phyloP scores from a whole-genome alignment of 164 flowering plant genomes.

The Magnolia changhungtana region DNA sequence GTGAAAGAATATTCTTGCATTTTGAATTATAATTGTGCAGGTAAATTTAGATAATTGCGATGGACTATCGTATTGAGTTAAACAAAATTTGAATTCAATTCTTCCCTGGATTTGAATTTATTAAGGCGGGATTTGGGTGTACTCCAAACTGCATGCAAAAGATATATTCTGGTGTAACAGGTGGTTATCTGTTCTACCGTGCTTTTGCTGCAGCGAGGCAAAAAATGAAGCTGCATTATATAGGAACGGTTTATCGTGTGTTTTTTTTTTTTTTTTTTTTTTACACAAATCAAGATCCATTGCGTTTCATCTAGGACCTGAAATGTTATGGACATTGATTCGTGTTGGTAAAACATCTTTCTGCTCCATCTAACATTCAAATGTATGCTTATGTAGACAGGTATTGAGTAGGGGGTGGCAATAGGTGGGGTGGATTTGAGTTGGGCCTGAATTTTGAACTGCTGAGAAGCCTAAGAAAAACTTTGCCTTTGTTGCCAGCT shows the following conservation, averaged over 20 bases:
- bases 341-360: too few relatives aligned
- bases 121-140: not conserved
- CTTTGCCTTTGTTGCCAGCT: too few relatives aligned
- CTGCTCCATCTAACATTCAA: not conserved
- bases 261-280: too few relatives aligned
- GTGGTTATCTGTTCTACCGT: not conserved
- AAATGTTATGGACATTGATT: too few relatives aligned
- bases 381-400: not conserved
- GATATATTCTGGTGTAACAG: not conserved
- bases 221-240: not conserved
- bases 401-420: not conserved
- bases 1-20: too few relatives aligned
- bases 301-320: too few relatives aligned
- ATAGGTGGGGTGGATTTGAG: not conserved
- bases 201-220: not conserved
- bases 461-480: too few relatives aligned
- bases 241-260: too few relatives aligned
- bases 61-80: not conserved
- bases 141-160: not conserved
- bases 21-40: too few relatives aligned
- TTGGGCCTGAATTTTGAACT: too few relatives aligned
- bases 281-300: too few relatives aligned
- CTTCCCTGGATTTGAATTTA: not conserved
- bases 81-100: not conserved
- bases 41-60: too few relatives aligned